A percentile compares a stretch with the other conserved stretches of the same genome.
Evolutionary conservation across 192 early-diverging fungal genomes (phyloP).

Genomic region (Gamsiella multidivaricata): DNA sequence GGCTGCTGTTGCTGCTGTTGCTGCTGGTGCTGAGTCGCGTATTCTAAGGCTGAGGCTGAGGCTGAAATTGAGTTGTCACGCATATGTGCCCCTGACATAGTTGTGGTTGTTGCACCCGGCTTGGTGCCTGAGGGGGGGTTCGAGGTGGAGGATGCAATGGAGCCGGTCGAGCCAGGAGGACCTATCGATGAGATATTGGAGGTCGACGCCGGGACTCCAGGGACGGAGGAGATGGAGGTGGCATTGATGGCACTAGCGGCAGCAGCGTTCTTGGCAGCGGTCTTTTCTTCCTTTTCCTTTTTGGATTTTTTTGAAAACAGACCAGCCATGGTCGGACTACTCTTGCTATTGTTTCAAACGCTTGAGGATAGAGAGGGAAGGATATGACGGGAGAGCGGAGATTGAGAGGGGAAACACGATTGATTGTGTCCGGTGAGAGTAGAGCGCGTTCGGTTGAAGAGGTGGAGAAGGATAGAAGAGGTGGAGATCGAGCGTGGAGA

Average conservation of each 20-base stretch:
- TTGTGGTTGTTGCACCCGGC: neutral
- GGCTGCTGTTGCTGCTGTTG: constrained; percentile 23
- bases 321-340: constrained; percentile 37
- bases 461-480: neutral
- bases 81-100: constrained; percentile 4
- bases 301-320: constrained; percentile 51
- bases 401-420: neutral
- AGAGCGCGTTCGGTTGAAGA: constrained; percentile 2
- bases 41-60: neutral
- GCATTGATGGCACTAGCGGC: constrained; percentile 5
- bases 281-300: constrained; percentile 52
- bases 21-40: constrained; percentile 13
- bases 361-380: neutral
- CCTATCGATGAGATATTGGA: neutral
- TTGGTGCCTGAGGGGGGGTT: constrained; percentile 3
- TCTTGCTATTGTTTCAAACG: neutral
- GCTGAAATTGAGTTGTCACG: constrained; percentile 32
- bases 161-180: constrained; percentile 7
- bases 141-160: constrained; percentile 12
- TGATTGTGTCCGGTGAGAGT: too few relatives aligned
- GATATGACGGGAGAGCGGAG: neutral
- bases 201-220: neutral
- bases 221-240: neutral
- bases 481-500: neutral
- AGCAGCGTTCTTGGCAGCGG: constrained; percentile 36